Conservation (phyloP, 345 rosid genomes). For the Arabidopsis suecica region DNA sequence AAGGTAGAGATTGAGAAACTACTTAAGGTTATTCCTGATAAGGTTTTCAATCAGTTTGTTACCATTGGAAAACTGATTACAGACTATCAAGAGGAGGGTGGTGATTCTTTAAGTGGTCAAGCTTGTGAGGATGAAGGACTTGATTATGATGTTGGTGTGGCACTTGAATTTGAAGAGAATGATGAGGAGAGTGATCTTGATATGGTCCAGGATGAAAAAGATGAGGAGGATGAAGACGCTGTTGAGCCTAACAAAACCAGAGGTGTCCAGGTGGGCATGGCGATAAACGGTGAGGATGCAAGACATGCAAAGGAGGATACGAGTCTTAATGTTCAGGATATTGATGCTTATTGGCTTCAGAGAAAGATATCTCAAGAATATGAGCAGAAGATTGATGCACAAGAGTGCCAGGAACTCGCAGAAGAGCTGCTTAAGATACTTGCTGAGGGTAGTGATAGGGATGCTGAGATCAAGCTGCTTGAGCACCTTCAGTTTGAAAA, state of each 20-base stretch:
- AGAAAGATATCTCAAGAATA: conserved; percentile 79
- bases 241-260: conserved; percentile 52
- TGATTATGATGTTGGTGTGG: conserved; percentile 82
- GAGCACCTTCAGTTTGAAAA: conserved; percentile 60
- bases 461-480: conserved; percentile 75
- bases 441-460: conserved; percentile 77
- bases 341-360: conserved; percentile 97
- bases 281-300: conserved; percentile 62
- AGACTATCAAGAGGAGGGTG: conserved; percentile 72
- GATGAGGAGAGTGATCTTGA: conserved; percentile 85
- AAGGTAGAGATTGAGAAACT: conserved; percentile 82
- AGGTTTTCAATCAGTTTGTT: conserved; percentile 72
- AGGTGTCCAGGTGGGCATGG: conserved; percentile 73
- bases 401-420: conserved; percentile 77
- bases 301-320: conserved; percentile 61
- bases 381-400: conserved; percentile 81
- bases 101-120: conserved; percentile 48
- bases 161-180: conserved; percentile 83
- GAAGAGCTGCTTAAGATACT: conserved; percentile 87
- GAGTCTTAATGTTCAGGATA: conserved; percentile 77
- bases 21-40: conserved; percentile 54
- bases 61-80: conserved; percentile 70
- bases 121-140: conserved; percentile 68
- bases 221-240: conserved; percentile 63
- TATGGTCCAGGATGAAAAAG: conserved; percentile 78